Evolutionary conservation across 805 yeast species (phyloP), one percentile per base, ranked within the genome.

Genomic region (Schwanniomyces yamadae): DNA sequence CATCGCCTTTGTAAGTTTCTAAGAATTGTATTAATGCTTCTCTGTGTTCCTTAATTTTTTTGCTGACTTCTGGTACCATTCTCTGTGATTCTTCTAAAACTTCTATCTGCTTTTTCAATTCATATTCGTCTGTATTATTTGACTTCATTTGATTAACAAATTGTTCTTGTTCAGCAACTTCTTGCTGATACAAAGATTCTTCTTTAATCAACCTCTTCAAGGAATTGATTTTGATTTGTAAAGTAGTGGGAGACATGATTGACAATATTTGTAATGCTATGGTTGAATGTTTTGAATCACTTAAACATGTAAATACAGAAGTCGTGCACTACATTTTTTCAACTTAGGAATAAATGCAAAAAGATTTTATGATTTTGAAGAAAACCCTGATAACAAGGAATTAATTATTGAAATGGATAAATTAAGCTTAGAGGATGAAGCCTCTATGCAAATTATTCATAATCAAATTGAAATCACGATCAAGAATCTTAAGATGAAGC

Each of bases 151-250:
- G 54, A 13, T 63, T 70, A n/a, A 83, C 71, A 37, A 59, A 62
- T 6, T 56, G 55, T 28, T 70, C 62, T 42, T 82, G 84, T 31
- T 78, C 81, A 11, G 55, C 55, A 23, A 75, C 66, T 49, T 86
- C 95, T 37, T 71, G 65, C 17, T 70, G 63, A 54, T 86, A 87
- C 22, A 77, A 64, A 9, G 52, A 52, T 42, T 80, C 80, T 54
- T 88, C 95, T 46, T 84, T 84, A 25, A 80, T 49, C 11, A 88
- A 64, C 42, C 95, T 70, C 41, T 73, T 71, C 33, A 87, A 66
- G 1, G 95, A 89, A 39, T 74, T 77, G 23, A 75, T 69, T 48
- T 84, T 85, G 55, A 87, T 84, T 49, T 82, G 84, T 26, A 84
- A 60, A 41, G 71, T 78, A 2, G 86, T 66, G 20, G 91, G 93